These are phyloP conservation scores for Spergularia bocconei DNA, from an alignment of 148 eudicot species.

Conservation along the genomic window DNA sequence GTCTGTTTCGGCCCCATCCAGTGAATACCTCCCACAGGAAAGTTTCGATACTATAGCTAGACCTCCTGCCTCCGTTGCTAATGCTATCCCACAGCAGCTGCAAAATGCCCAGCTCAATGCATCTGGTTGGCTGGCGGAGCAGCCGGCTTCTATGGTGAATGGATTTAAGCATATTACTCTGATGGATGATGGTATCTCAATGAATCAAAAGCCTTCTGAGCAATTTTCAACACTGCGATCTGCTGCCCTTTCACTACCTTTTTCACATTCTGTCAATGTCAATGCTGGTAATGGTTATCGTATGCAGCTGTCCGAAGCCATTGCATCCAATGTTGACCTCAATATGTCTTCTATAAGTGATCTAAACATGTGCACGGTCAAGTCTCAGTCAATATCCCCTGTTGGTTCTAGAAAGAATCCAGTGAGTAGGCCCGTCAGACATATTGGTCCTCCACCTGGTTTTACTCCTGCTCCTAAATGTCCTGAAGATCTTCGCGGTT, in stretches of 20 bases:
- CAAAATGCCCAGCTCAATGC: constrained; percentile 37
- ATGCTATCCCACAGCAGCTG: constrained; percentile 31
- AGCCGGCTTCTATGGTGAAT: constrained; percentile 42
- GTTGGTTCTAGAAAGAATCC: constrained; percentile 60
- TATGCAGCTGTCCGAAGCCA: constrained; percentile 35
- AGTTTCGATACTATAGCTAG: constrained; percentile 28
- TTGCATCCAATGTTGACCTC: constrained; percentile 41
- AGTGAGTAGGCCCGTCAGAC: constrained; percentile 78
- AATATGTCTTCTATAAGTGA: constrained; percentile 37
- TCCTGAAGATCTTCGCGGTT: constrained; percentile 35
- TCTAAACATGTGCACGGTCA: constrained; percentile 32
- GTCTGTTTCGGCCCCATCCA: constrained; percentile 27
- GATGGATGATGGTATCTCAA: constrained; percentile 43
- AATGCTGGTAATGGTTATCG: constrained; percentile 32
- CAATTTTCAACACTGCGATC: constrained; percentile 36
- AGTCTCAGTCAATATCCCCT: constrained; percentile 33
- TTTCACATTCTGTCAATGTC: constrained; percentile 43
- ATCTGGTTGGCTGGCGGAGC: constrained; percentile 47
- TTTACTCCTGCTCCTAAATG: constrained; percentile 53
- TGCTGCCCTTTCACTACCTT: constrained; percentile 51
- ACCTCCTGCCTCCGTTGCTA: constrained; percentile 29
- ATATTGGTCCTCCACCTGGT: constrained; percentile 92
- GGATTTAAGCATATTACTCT: constrained; percentile 52
- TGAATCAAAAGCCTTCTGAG: constrained; percentile 38
- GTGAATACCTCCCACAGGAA: constrained; percentile 31